phyloP scores from a whole-genome alignment of 352 stramenopile genomes.

The Globisporangium okanoganense region DNA sequence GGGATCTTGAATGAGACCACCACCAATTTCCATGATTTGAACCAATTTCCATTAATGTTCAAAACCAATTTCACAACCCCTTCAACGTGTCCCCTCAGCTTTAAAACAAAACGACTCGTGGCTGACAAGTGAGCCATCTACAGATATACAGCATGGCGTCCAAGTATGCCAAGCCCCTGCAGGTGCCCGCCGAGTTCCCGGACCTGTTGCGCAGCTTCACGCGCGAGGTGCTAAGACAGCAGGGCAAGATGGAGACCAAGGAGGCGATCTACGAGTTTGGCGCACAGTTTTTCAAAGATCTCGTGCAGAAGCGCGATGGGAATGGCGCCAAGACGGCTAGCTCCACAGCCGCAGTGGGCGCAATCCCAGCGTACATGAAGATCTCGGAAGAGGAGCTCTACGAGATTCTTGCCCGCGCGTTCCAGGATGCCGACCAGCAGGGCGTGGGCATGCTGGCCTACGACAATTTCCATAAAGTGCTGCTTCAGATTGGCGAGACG shows the following conservation, averaged over 20 bases:
- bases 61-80: background rate
- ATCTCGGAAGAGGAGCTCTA: conserved; percentile 57
- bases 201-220: conserved; percentile 73
- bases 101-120: background rate
- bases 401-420: conserved; percentile 33
- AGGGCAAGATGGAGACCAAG: conserved; percentile 76
- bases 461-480: conserved; percentile 43
- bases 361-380: conserved; percentile 46
- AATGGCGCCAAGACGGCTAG: conserved; percentile 8
- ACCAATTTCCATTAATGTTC: background rate
- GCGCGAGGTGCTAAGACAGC: conserved; percentile 77
- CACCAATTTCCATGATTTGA: background rate
- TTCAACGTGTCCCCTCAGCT: background rate
- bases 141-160: conserved; percentile 50
- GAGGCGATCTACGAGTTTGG: conserved; percentile 80
- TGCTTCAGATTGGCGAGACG: conserved; percentile 38
- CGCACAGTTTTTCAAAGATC: conserved; percentile 64
- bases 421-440: conserved; percentile 41
- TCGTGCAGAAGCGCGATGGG: conserved; percentile 39
- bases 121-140: background rate
- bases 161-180: conserved; percentile 81
- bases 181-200: conserved; percentile 68
- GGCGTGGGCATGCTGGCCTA: conserved; percentile 36
- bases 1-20: background rate
- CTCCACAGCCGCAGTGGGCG: background rate